A percentile compares a stretch with the other conserved stretches of the same genome.
phyloP scores from a whole-genome alignment of 2,329 filamentous ascomycete genomes.

The Calonectria pseudoreteaudii region DNA sequence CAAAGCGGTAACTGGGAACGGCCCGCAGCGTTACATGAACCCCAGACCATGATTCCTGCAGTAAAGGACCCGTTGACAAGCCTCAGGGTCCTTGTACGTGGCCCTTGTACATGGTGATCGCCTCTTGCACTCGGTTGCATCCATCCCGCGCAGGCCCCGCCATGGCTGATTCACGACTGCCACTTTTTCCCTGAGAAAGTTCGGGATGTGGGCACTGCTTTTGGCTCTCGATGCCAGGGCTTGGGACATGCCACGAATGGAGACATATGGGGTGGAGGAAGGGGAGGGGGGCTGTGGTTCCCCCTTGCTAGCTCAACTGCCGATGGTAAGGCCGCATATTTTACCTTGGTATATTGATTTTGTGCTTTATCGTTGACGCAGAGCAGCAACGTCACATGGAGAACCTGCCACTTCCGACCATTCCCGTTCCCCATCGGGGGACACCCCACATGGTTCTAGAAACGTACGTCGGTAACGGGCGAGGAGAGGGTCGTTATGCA shows the following conservation, averaged over 20 bases:
- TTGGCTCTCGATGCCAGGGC: background rate
- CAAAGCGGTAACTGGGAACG: constrained; percentile 6
- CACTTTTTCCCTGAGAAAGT: background rate
- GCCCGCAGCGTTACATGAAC: background rate
- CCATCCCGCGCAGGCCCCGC: background rate
- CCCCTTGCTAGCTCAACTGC: constrained; percentile 10
- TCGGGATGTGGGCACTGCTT: constrained; percentile 1
- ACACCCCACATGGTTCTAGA: constrained; percentile 4
- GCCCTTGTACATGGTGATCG: constrained; percentile 1
- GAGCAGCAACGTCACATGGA: background rate
- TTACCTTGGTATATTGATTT: background rate
- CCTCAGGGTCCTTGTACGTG: background rate
- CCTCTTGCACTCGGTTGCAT: background rate
- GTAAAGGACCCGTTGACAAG: background rate
- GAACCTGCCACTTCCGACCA: constrained; percentile 4
- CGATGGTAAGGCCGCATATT: background rate
- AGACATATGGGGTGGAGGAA: background rate
- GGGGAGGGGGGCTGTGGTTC: background rate
- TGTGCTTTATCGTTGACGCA: background rate
- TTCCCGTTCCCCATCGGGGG: constrained; percentile 2
- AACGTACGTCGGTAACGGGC: constrained; percentile 7
- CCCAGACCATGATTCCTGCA: constrained; percentile 1
- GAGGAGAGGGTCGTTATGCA: background rate
- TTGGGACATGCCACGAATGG: background rate
- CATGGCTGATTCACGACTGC: background rate